A percentile compares a stretch with the other conserved stretches of the same genome.
Conservation (phyloP, 1,139 yeast genomes). For the Zygosaccharomyces pseudobailii region DNA sequence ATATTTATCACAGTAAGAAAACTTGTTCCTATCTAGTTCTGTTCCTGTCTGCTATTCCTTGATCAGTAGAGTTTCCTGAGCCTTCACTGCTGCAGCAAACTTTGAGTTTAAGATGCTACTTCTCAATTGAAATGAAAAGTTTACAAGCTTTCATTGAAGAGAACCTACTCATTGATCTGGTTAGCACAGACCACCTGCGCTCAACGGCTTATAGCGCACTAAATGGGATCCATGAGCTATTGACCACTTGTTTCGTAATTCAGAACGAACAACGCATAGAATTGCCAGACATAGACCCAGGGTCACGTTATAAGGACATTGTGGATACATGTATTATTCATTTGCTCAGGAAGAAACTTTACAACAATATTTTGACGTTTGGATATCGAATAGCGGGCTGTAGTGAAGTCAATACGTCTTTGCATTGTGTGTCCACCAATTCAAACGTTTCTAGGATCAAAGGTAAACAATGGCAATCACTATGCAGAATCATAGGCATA, state of each 20-base stretch:
- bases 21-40: too few relatives aligned
- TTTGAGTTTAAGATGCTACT: not conserved
- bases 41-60: too few relatives aligned
- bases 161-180: slow-evolving; percentile 4
- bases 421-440: slow-evolving; percentile 24
- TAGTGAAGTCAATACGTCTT: slow-evolving; percentile 14
- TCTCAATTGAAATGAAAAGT: slow-evolving; percentile 6
- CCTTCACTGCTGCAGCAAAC: too few relatives aligned
- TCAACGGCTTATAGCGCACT: not conserved
- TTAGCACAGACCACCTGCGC: not conserved
- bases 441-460: slow-evolving; percentile 20
- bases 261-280: slow-evolving; percentile 8
- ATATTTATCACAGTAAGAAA: not conserved
- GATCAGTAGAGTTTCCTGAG: too few relatives aligned
- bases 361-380: slow-evolving; percentile 20
- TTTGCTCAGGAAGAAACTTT: slow-evolving; percentile 10
- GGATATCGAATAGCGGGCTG: slow-evolving; percentile 26
- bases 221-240: slow-evolving; percentile 14
- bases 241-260: slow-evolving; percentile 13
- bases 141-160: slow-evolving; percentile 6
- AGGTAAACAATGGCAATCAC: slow-evolving; percentile 20
- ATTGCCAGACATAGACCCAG: slow-evolving; percentile 7
- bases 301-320: slow-evolving; percentile 15
- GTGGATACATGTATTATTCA: slow-evolving; percentile 24
- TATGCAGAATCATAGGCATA: slow-evolving; percentile 27